phyloP scores from a whole-genome alignment of 2,329 filamentous ascomycete genomes.

The Rutstroemia sp. region DNA sequence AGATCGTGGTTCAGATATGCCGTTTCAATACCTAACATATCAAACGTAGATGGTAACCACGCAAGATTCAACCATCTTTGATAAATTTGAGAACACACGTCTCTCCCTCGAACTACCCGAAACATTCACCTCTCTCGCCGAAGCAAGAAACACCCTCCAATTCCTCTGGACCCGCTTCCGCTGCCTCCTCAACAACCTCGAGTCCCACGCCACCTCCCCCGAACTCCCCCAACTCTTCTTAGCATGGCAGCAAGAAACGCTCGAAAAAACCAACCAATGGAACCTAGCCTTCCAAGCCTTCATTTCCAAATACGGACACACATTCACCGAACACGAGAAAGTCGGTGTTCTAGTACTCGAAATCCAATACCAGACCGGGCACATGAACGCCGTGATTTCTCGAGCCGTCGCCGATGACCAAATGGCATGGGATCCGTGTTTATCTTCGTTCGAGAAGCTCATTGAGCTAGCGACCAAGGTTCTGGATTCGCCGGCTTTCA shows the following conservation, averaged over 20 bases:
- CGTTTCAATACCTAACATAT: neutral
- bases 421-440: constrained; percentile 46
- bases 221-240: constrained; percentile 31
- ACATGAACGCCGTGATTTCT: neutral
- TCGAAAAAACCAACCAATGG: constrained; percentile 44
- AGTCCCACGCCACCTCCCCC: constrained; percentile 33
- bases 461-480: constrained; percentile 40
- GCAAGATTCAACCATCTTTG: neutral
- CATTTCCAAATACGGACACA: constrained; percentile 37
- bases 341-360: constrained; percentile 50
- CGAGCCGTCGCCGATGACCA: constrained; percentile 24
- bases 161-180: constrained; percentile 37
- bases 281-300: constrained; percentile 47
- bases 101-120: neutral
- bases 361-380: constrained; percentile 46
- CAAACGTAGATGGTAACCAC: neutral
- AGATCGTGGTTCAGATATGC: neutral
- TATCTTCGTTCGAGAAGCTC: constrained; percentile 44
- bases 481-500: neutral
- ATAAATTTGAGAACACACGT: neutral
- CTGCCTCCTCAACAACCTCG: constrained; percentile 25
- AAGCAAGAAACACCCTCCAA: constrained; percentile 48
- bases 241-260: constrained; percentile 34
- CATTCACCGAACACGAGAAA: constrained; percentile 42
- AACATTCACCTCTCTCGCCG: constrained; percentile 39